Evolutionary conservation across 179 eudicot genomes (phyloP), one percentile per base, ranked within the genome.

Genomic region (Heliamphora pulchella): DNA sequence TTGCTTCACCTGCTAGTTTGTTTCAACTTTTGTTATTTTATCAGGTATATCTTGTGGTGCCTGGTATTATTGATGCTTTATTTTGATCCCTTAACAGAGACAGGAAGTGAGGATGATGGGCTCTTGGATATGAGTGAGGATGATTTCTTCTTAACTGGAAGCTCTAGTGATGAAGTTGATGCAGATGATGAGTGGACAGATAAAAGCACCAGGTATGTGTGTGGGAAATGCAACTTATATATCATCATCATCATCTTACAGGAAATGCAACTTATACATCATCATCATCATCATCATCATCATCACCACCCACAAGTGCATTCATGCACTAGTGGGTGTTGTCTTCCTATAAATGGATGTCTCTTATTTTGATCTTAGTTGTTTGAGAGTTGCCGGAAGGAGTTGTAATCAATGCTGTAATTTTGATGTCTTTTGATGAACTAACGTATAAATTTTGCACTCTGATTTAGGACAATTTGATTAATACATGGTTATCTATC

Each of bases 101-200:
- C 99, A 5, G 99, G 98, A 75, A 96, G 99, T 82, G 99, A 96
- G 87, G 99, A 94, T 82, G 98, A 94, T 86, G 98, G 98, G 62
- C 87, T 86, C 71, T 83, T 90, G 83, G 97, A 93, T 87, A 80
- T 87, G 72, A 94, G 96, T 77, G 99, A 92, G 43, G 99, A 96
- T 81, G 98, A 96, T 86, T 93, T 93, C 85, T 96, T 94, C 82
- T 83, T 88, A 76, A 83, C 86, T 47, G 97, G 95, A 79, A 82
- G 90, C 81, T 93, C 98, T 71, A 93, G 98, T 80, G 99, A 94
- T 85, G 99, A 96, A 77, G 94, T 90, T 53, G 94, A 94, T 82
- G 98, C 98, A 82, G 98, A 95, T 87, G 98, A 94, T 84, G 99
- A 96, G 80, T 87, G 89, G 91, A 94, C 97, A 58, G 98, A 94